phyloP scores from a whole-genome alignment of 768 basidiomycete genomes.

The Strobilomyces echinocephalus region DNA sequence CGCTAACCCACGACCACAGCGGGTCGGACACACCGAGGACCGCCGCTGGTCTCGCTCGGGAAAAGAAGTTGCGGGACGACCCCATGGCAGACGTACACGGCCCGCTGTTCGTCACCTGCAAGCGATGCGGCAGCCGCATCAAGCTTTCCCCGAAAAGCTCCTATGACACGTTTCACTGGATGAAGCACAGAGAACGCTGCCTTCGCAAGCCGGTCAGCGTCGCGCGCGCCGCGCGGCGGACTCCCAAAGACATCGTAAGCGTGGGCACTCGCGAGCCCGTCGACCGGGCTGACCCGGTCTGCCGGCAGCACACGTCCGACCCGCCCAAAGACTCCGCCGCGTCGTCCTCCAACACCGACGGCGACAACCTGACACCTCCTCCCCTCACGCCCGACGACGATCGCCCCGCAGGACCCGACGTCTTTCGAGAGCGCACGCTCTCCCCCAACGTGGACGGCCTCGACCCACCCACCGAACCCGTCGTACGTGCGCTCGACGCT shows the following conservation, averaged over 20 bases:
- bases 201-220: constrained; percentile 39
- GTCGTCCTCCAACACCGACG: constrained; percentile 28
- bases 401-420: constrained; percentile 13
- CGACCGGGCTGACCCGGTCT: constrained; percentile 2
- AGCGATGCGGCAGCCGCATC: constrained; percentile 50
- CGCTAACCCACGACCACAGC: constrained; percentile 18
- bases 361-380: constrained; percentile 31
- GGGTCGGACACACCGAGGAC: constrained; percentile 30
- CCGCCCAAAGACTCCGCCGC: constrained; percentile 22
- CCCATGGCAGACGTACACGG: constrained; percentile 48
- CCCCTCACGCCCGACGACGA: constrained; percentile 36
- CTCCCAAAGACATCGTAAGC: constrained; percentile 24
- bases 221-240: constrained; percentile 11
- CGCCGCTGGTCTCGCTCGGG: constrained; percentile 44
- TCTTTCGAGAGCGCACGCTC: constrained; percentile 23
- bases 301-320: constrained; percentile 17
- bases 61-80: constrained; percentile 49
- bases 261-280: not conserved
- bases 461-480: constrained; percentile 12
- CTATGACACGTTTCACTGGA: constrained; percentile 66
- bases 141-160: constrained; percentile 65
- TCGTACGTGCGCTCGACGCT: constrained; percentile 25
- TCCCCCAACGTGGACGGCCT: constrained; percentile 21
- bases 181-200: constrained; percentile 58
- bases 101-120: constrained; percentile 50